phyloP scores from a whole-genome alignment of 208 protist genomes.

The Trypanosoma vivax region DNA sequence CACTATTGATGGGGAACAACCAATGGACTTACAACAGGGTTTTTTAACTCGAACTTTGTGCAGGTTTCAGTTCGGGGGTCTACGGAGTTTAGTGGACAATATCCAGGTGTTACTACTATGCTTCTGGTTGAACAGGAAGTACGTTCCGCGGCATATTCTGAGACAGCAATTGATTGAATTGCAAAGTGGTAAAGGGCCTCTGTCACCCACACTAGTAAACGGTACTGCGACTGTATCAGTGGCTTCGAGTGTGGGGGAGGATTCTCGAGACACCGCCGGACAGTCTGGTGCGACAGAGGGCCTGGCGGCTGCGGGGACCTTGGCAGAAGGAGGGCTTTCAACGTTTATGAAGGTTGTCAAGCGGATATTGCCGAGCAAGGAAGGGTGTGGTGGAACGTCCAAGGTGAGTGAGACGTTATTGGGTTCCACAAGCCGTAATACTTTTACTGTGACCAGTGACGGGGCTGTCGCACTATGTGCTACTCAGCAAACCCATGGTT shows the following conservation, averaged over 20 bases:
- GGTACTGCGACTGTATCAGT: no score
- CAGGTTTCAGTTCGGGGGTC: constrained; percentile 62
- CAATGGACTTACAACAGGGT: constrained; percentile 17
- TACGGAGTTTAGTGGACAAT: constrained; percentile 47
- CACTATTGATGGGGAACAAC: constrained; percentile 27
- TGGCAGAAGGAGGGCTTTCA: no score
- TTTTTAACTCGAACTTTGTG: constrained; percentile 31
- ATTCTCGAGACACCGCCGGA: no score
- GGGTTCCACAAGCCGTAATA: not conserved
- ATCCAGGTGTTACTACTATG: constrained; percentile 65
- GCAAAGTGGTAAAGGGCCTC: constrained; percentile 12
- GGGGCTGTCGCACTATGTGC: not conserved
- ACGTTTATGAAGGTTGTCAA: no score
- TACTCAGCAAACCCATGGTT: not conserved
- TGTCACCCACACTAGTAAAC: no score
- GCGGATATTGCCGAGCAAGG: no score
- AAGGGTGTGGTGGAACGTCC: no score
- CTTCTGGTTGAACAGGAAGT: constrained; percentile 80
- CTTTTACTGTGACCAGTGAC: not conserved
- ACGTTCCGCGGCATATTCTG: constrained; percentile 78
- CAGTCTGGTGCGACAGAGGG: no score
- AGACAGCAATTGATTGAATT: constrained; percentile 52
- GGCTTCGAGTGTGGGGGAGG: no score
- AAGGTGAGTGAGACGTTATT: no score
- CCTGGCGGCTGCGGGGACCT: no score